Base-by-base conservation (phyloP, 2,329 filamentous ascomycete species). In the Magnaporthales sp. region DNA sequence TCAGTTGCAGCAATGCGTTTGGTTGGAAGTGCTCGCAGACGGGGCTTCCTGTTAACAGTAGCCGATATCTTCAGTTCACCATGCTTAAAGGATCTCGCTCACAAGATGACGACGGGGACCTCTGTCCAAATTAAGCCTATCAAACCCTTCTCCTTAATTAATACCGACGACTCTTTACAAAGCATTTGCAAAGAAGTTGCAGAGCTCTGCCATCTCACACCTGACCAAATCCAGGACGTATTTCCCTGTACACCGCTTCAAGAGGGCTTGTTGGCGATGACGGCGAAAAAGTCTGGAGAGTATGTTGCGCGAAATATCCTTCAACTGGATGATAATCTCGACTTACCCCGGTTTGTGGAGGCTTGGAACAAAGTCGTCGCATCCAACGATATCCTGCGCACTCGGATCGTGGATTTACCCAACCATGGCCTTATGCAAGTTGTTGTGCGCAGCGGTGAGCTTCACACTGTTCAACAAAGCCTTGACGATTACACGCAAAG, bases 231-330 rank as follows among this genome's bases (percentile, higher is more conserved):
- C 5, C 80, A 84, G 63, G 83, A 86, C 67, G 73, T 84, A 0
- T 86, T 84, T 65, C 83, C 83, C 1, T 85, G 82, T 73, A 83
- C 83, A 0, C 80, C 83, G 0, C 75, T 85, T 1, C 84, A 87
- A 68, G 83, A 85, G 70, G 82, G 80, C 1, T 77, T 86, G 1
- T 80, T 86, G 75, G 81, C 83, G 0, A 72, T 86, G 9, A 82
- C 83, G 2, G 77, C 78, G 67, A 83, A 82, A 70, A 75, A 81
- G 26, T 77, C 77, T 32, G 83, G 83, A 54, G 80, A 81, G 0
- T 87, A 86, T 60, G 78, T 86, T 2, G 81, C 81, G 2, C 82
- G 82, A 68, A 76, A 80, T 56, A 80, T 84, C 1, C 76, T 82
- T 24, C 73, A 78, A 58, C 73, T 84, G 4, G 70, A 73, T 3